Percentiles rank a stretch among this genome's conserved stretches.
Conservation (phyloP, 2,329 filamentous ascomycete genomes). For the Boeremia lycopersici region DNA sequence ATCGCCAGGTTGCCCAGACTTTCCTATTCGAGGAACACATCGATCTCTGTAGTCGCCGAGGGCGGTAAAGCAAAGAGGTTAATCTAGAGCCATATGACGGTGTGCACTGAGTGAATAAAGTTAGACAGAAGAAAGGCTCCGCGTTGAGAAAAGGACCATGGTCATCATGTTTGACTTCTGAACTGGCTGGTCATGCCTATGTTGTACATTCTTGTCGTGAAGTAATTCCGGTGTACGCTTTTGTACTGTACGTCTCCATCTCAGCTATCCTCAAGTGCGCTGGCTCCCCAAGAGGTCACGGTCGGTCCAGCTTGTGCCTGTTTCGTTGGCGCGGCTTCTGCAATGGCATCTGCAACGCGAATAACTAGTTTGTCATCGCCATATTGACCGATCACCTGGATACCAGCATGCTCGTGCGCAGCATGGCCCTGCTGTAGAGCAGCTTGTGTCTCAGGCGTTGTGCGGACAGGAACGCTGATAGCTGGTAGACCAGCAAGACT, state of each 20-base stretch:
- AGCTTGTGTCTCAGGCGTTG: slow-evolving; percentile 35
- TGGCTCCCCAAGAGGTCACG: slow-evolving; percentile 22
- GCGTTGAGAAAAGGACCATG: not conserved
- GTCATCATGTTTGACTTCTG: not conserved
- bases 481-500: slow-evolving; percentile 90
- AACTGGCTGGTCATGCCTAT: not conserved
- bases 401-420: slow-evolving; percentile 56
- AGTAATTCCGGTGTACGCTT: too few relatives aligned
- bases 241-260: not conserved
- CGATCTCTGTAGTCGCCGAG: too few relatives aligned
- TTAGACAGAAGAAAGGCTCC: not conserved
- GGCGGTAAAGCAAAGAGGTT: too few relatives aligned
- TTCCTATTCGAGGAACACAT: too few relatives aligned
- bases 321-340: slow-evolving; percentile 5
- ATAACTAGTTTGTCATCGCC: slow-evolving; percentile 74
- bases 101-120: too few relatives aligned
- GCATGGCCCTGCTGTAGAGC: slow-evolving; percentile 35
- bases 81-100: too few relatives aligned
- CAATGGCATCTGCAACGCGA: slow-evolving; percentile 56
- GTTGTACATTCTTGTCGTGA: not conserved
- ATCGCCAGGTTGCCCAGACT: not conserved
- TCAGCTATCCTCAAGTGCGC: not conserved
- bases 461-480: slow-evolving; percentile 75
- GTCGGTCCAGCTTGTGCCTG: slow-evolving; percentile 9
- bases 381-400: slow-evolving; percentile 83